Evolutionary conservation across 2,329 filamentous ascomycete genomes (phyloP).

Genomic region (Rhynchosporium graminicola): DNA sequence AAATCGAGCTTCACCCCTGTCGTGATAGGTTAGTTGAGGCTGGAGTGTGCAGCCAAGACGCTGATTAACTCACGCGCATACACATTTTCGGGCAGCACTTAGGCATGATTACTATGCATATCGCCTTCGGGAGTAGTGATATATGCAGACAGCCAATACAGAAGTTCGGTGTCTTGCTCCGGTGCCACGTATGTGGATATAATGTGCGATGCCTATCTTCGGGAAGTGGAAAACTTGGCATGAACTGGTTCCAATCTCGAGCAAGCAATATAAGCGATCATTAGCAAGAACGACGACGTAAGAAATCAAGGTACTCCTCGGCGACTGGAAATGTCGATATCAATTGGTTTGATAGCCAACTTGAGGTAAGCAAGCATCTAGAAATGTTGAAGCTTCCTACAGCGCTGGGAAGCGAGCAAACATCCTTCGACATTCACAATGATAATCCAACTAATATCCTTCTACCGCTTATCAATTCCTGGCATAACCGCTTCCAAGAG

Average conservation of each 20-base stretch:
- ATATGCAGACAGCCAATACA: constrained; percentile 1
- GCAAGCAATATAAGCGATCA: too few relatives aligned
- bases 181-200: background rate
- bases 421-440: too few relatives aligned
- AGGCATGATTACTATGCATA: constrained; percentile 2
- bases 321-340: too few relatives aligned
- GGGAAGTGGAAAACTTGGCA: background rate
- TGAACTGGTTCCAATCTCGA: too few relatives aligned
- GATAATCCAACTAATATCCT: too few relatives aligned
- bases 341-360: too few relatives aligned
- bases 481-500: background rate
- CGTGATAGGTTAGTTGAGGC: constrained; percentile 5
- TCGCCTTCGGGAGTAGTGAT: constrained; percentile 2
- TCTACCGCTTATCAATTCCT: background rate
- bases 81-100: background rate
- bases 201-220: constrained; percentile 2
- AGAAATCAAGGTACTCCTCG: too few relatives aligned
- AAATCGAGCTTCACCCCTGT: constrained; percentile 1
- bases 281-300: too few relatives aligned
- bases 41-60: constrained; percentile 7
- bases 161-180: background rate
- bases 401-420: too few relatives aligned
- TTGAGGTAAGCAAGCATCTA: too few relatives aligned
- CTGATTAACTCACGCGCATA: constrained; percentile 5
- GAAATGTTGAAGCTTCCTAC: too few relatives aligned